These are phyloP conservation scores for Ganoderma multipileum DNA, from an alignment of 1,284 basidiomycete species.

Conservation along the genomic window DNA sequence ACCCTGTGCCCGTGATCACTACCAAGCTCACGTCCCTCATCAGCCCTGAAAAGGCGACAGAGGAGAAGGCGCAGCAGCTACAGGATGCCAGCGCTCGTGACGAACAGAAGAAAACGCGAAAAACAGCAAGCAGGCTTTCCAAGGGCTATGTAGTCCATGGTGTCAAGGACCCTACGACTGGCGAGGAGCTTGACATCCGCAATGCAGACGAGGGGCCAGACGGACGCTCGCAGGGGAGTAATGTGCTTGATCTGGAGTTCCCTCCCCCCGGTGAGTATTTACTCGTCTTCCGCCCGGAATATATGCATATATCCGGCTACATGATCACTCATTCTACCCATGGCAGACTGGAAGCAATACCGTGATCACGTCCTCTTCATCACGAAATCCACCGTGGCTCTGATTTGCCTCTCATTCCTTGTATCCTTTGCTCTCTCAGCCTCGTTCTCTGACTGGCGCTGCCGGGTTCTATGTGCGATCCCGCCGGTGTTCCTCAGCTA, in stretches of 20 bases:
- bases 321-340: background rate
- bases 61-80: conserved; percentile 41
- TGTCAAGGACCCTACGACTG: conserved; percentile 41
- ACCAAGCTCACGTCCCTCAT: conserved; percentile 41
- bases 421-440: conserved; percentile 35
- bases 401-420: conserved; percentile 37
- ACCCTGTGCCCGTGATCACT: conserved; percentile 41
- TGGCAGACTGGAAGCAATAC: conserved; percentile 41
- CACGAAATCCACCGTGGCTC: conserved; percentile 34
- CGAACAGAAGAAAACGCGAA: conserved; percentile 40
- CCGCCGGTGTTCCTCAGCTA: conserved; percentile 40
- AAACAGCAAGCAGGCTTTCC: conserved; percentile 34
- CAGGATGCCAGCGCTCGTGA: conserved; percentile 35
- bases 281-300: background rate
- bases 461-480: conserved; percentile 36
- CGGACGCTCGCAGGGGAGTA: conserved; percentile 35
- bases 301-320: background rate
- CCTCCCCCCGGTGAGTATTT: conserved; percentile 40
- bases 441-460: conserved; percentile 35
- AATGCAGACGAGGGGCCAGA: conserved; percentile 41
- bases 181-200: conserved; percentile 41
- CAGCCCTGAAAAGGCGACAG: conserved; percentile 39
- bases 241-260: conserved; percentile 40
- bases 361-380: conserved; percentile 33
- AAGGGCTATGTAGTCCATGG: conserved; percentile 39